Evolutionary conservation across 495 filamentous ascomycete genomes (phyloP), one percentile per base, ranked within the genome.

Genomic region (Trichoderma orchidacearum): DNA sequence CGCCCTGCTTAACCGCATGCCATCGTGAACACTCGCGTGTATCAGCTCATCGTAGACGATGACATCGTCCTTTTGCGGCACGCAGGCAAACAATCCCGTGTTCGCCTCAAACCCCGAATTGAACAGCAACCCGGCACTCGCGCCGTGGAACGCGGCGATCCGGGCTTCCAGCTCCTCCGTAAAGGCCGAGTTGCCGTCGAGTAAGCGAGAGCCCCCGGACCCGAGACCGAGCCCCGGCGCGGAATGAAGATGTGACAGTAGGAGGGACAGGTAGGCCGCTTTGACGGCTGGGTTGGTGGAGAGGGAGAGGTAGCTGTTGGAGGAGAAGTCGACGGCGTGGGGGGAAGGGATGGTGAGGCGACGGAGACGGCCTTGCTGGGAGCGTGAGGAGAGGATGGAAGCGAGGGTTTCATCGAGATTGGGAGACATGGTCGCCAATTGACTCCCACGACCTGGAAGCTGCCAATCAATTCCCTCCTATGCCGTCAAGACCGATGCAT

Each of bases 51-150:
- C 88, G 62, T 85, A 85, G 3, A 91, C 58, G 8, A 93, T 74
- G 5, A 80, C 64, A 70, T 93, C 88, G 4, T 81, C 84, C 0
- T 72, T 72, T 53, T 86, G 85, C 3, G 87, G 86, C 12, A 90
- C 68, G 56, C 75, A 82, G 3, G 78, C 70, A 23, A 87, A 81
- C 2, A 90, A 72, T 2, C 83, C 87, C 0, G 80, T 72, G 63
- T 90, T 91, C 13, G 86, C 88, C 61, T 90, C 86, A 65, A 79
- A 89, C 5, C 85, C 88, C 2, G 85, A 89, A 61, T 85, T 88
- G 66, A 87, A 89, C 3, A 93, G 67, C n/a, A 91, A 70, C 0
- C 75, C 87, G 0, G 76, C 69, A 0, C 73, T 70, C 0, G 85
- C 85, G n/a, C 72, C 59, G 57, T 90, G 85, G 60, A 89, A 89